Percentiles rank a stretch among this genome's conserved stretches.
These are phyloP conservation scores for Blastobotrys serpentis DNA, from an alignment of 1,139 yeast species.

Conservation along the genomic window DNA sequence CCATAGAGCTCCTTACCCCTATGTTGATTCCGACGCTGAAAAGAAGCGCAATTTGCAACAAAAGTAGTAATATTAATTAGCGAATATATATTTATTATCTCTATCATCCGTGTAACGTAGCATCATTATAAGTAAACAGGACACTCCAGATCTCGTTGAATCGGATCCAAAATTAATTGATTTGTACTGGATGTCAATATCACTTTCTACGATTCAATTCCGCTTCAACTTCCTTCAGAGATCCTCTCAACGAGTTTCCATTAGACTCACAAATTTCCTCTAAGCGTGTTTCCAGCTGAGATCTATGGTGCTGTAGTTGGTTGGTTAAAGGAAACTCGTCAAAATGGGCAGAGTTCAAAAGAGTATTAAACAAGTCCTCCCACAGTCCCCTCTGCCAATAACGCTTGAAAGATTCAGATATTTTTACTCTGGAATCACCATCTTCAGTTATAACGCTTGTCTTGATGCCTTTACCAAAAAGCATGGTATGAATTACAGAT, in stretches of 20 bases:
- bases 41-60: background rate
- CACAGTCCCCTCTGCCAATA: slow-evolving; percentile 79
- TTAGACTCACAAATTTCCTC: slow-evolving; percentile 33
- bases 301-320: slow-evolving; percentile 42
- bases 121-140: no score
- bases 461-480: slow-evolving; percentile 54
- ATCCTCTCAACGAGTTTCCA: slow-evolving; percentile 28
- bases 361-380: slow-evolving; percentile 61
- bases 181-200: no score
- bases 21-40: slow-evolving; percentile 7
- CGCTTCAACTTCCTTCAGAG: slow-evolving; percentile 26
- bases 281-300: slow-evolving; percentile 48
- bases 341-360: slow-evolving; percentile 56
- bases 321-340: slow-evolving; percentile 45
- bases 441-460: slow-evolving; percentile 39
- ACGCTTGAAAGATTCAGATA: slow-evolving; percentile 56
- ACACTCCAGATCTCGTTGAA: no score
- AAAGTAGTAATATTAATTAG: background rate
- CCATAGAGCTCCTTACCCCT: slow-evolving; percentile 6
- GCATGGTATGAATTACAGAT: slow-evolving; percentile 65
- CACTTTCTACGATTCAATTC: slow-evolving; percentile 16
- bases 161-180: no score
- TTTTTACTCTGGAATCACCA: slow-evolving; percentile 31
- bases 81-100: slow-evolving; percentile 3
- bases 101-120: no score